Base-by-base conservation (phyloP, 371 early-diverging fungal species). In the Lichtheimia ornata region DNA sequence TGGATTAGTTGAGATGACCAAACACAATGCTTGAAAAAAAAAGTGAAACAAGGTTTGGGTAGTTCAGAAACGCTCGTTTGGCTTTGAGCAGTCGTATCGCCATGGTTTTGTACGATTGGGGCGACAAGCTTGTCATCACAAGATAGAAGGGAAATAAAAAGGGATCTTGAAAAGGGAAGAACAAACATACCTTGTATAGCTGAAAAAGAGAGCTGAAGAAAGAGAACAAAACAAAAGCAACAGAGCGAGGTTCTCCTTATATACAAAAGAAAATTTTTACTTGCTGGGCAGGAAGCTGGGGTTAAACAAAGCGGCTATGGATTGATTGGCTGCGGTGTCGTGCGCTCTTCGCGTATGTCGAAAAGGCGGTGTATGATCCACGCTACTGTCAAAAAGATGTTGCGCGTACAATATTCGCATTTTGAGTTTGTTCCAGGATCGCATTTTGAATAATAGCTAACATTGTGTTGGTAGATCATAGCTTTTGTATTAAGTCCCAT, bases 31-130 rank as follows among this genome's bases (percentile, higher is more conserved):
- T 47, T 18, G 22, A 47, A 47, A 5, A 47, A 17, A 18, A 17
- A 47, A 17, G 11, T 47, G 47, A 22, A 22, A 47, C 35, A 47
- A 9, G n/a, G 17, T 47, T n/a, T n/a, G 22, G 22, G 47, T 18
- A 18, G 22, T 15, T 47, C 47, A 47, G 47, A 47, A 47, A 47
- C n/a, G n/a, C 18, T 22, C 47, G 47, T 47, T 47, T 47, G 47
- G 47, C n/a, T 35, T 35, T 35, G 22, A 47, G 47, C 47, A 47
- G 47, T 47, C 47, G 47, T 18, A 47, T 47, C 47, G 47, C 47
- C 47, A 47, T 47, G 47, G 17, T 47, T 47, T 18, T 47, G 47
- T 47, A 47, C 47, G 47, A 47, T 22, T 47, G 47, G 47, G 47
- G 47, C 47, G 47, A 47, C 47, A 47, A 35, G 35, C 35, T 35